Base-by-base conservation (phyloP, 345 rosid genomes). In the Geranium brycei region DNA sequence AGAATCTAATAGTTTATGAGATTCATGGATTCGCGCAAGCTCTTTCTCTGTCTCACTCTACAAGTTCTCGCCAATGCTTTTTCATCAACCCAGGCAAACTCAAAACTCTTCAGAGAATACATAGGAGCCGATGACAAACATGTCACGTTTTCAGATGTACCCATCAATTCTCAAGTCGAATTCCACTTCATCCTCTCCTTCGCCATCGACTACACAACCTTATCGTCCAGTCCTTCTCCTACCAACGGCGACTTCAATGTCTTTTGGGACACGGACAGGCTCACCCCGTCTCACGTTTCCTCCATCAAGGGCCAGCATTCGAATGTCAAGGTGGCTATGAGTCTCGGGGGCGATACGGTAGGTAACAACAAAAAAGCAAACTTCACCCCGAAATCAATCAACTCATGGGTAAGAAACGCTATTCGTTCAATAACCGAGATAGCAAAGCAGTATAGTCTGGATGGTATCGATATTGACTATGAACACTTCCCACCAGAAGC, bases 401-500 rank as follows among this genome's bases (percentile, higher is more conserved):
- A 67, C 61, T 77, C 82, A 28, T 80, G 90, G 87, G 83, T 80
- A 31, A 64, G 60, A 63, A 85, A 82, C 23, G 84, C 84, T 2
- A 65, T 82, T 11, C 12, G 30, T 10, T 82, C 82, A 23, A 68
- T 82, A 74, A 71, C 82, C 10, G 63, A 62, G 65, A 77, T 77
- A 56, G 64, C 63, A 58, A 68, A 55, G 58, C 30, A 68, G 64
- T 82, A 80, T 57, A 8, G 70, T 31, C 63, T 82, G 59, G 87
- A 80, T 60, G 85, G 83, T 57, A 81, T 80, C 17, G 86, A 81
- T 57, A 80, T 84, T 10, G 85, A 82, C 69, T 84, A 81, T 0
- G 82, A 80, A 60, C 89, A 82, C 65, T 82, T 85, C 74, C 30
- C 63, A 1, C 57, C 82, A 32, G 85, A 80, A 63, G 59, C 82